phyloP scores from a whole-genome alignment of 805 yeast species.

The Ogataea siamensis region DNA sequence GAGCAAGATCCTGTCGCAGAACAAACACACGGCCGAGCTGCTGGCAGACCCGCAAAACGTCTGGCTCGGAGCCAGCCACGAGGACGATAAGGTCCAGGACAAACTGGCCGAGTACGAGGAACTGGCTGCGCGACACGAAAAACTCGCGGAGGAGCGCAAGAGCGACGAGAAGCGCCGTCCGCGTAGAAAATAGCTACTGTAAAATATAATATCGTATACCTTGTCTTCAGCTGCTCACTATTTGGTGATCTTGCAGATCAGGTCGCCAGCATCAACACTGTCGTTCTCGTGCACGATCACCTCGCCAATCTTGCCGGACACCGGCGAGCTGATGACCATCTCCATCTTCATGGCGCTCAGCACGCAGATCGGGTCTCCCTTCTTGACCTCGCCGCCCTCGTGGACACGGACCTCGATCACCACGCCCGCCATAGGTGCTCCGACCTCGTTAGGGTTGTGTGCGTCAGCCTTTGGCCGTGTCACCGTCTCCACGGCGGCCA shows the following conservation, averaged over 20 bases:
- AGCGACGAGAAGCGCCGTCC: constrained; percentile 17
- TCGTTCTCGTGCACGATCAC: constrained; percentile 85
- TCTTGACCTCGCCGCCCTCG: constrained; percentile 84
- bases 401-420: constrained; percentile 92
- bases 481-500: constrained; percentile 78
- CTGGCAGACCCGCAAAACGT: constrained; percentile 30
- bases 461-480: constrained; percentile 89
- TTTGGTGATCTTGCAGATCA: constrained; percentile 60
- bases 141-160: constrained; percentile 9
- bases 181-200: constrained; percentile 4
- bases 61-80: constrained; percentile 22
- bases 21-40: constrained; percentile 50
- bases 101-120: constrained; percentile 29
- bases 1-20: constrained; percentile 61
- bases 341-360: constrained; percentile 99
- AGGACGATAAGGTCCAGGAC: constrained; percentile 17
- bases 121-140: constrained; percentile 26
- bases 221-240: constrained; percentile 1
- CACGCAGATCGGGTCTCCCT: constrained; percentile 94
- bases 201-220: neutral
- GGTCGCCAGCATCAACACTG: constrained; percentile 91
- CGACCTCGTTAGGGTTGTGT: constrained; percentile 85
- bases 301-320: constrained; percentile 77
- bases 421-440: constrained; percentile 99
- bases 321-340: constrained; percentile 95